Percentiles rank a stretch among this genome's conserved stretches.
These are phyloP conservation scores for Parietaria judaica DNA, from an alignment of 306 rosid species.

Conservation along the genomic window DNA sequence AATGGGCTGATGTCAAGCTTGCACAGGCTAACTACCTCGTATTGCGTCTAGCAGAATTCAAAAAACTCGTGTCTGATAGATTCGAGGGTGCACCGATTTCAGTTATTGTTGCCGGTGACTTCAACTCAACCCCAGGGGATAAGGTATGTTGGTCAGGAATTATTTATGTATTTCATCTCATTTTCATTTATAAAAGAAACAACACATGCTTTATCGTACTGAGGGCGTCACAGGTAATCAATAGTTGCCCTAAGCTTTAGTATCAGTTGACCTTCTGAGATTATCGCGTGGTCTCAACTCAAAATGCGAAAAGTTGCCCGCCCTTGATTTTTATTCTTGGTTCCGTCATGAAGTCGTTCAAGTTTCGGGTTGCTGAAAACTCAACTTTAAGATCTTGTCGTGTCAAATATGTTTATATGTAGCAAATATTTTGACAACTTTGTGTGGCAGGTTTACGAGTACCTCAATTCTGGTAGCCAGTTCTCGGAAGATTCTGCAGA, in stretches of 20 bases:
- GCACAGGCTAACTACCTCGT: slow-evolving; percentile 89
- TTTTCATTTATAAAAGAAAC: no score
- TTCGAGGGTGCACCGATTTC: slow-evolving; percentile 51
- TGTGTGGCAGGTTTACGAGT: slow-evolving; percentile 61
- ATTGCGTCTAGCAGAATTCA: slow-evolving; percentile 55
- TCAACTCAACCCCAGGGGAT: slow-evolving; percentile 88
- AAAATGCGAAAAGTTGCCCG: no score
- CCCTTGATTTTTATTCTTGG: no score
- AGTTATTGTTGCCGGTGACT: slow-evolving; percentile 80
- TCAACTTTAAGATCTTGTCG: background rate
- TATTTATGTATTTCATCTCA: no score
- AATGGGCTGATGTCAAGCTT: slow-evolving; percentile 83
- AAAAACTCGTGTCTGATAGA: slow-evolving; percentile 45
- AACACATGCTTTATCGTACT: no score
- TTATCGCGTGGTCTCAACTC: no score
- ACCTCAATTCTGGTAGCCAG: slow-evolving; percentile 49
- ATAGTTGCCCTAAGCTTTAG: no score
- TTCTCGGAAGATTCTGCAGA: slow-evolving; percentile 47
- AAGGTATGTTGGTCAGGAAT: slow-evolving; percentile 32
- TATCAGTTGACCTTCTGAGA: no score
- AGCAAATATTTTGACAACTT: slow-evolving; percentile 14
- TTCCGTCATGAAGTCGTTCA: no score
- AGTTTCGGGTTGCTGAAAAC: no score
- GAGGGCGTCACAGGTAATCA: no score
- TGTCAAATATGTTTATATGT: background rate